Conservation (phyloP, 441 rosid genomes). For the Hura crepitans region DNA sequence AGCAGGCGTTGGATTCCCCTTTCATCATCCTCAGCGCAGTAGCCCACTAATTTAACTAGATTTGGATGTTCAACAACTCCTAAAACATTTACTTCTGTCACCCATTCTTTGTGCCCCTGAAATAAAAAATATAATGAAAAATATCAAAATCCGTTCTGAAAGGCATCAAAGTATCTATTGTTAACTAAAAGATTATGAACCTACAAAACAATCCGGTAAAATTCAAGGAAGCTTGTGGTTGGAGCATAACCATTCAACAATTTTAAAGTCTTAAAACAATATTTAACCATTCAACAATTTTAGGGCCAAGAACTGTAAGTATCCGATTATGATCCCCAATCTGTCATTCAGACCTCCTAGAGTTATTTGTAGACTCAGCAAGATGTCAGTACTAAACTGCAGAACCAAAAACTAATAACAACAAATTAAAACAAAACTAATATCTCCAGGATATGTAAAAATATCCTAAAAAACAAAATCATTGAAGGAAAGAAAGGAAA, state of each 20-base stretch:
- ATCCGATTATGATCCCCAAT: neutral
- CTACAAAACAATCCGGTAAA: too few relatives aligned
- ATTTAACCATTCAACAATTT: neutral
- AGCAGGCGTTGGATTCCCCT: constrained; percentile 88
- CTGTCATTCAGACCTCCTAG: neutral
- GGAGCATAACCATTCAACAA: too few relatives aligned
- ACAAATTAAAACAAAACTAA: neutral
- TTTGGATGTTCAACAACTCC: constrained; percentile 80
- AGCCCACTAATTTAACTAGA: constrained; percentile 74
- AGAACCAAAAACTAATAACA: neutral
- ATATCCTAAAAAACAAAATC: too few relatives aligned
- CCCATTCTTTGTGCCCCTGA: constrained; percentile 96
- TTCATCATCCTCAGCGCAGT: constrained; percentile 76
- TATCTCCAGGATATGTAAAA: too few relatives aligned
- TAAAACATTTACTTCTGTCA: constrained; percentile 77
- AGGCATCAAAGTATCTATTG: neutral
- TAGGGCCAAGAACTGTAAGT: neutral
- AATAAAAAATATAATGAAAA: constrained; percentile 3
- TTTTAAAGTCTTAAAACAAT: neutral
- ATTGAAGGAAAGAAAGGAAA: too few relatives aligned
- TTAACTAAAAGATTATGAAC: neutral
- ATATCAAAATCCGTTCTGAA: neutral
- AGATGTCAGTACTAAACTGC: neutral
- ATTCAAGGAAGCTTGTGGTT: too few relatives aligned
- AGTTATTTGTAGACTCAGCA: neutral